Percentiles rank a stretch among this genome's conserved stretches.
Conservation (phyloP, 192 early-diverging fungal genomes). For the Spinellus fusiger region DNA sequence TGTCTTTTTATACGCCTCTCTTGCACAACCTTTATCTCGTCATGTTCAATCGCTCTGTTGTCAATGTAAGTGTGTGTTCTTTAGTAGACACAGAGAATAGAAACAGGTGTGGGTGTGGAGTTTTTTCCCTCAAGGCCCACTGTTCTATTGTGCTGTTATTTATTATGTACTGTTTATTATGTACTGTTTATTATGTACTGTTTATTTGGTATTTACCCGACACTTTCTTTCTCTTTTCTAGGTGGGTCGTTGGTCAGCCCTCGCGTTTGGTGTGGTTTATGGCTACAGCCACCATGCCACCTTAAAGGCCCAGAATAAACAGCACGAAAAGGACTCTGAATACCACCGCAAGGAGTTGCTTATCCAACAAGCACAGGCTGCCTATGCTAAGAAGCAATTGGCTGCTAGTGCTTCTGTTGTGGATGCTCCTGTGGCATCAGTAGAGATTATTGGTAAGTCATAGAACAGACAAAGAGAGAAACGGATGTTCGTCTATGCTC, state of each 20-base stretch:
- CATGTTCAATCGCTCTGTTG: background rate
- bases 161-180: too few species aligned
- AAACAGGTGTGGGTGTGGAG: too few species aligned
- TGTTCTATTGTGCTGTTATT: too few species aligned
- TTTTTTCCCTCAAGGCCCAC: too few species aligned
- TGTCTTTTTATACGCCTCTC: background rate
- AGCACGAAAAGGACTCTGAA: conserved; percentile 40
- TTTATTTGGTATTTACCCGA: too few species aligned
- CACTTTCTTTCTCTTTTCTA: conserved; percentile 7
- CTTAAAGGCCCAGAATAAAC: conserved; percentile 37
- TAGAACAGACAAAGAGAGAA: background rate
- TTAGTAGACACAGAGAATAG: background rate
- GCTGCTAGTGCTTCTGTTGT: conserved; percentile 1
- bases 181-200: too few species aligned
- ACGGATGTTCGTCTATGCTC: background rate
- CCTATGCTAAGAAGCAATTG: conserved; percentile 68
- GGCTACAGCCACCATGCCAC: conserved; percentile 49
- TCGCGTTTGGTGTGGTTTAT: conserved; percentile 48
- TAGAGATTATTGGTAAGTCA: background rate
- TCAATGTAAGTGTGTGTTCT: background rate
- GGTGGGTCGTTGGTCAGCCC: conserved; percentile 57
- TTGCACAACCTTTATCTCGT: background rate
- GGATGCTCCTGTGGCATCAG: conserved; percentile 2
- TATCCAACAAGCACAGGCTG: conserved; percentile 68
- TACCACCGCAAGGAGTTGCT: conserved; percentile 53